Evolutionary conservation across 805 yeast species (phyloP).

Genomic region (Hanseniaspora mollemarum): DNA sequence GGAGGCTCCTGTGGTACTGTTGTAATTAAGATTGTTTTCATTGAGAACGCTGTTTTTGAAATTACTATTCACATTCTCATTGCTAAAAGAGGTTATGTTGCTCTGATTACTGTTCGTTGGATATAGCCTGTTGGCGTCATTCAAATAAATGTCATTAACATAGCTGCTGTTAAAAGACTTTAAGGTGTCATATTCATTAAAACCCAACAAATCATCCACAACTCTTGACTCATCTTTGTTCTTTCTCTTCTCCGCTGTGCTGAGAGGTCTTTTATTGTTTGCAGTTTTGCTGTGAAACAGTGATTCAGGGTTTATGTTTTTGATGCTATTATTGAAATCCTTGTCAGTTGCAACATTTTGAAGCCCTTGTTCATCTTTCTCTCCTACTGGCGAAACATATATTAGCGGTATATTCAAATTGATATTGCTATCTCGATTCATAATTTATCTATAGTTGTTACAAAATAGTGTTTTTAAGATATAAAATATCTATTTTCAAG

Average conservation of each 20-base stretch:
- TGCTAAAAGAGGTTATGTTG: background rate
- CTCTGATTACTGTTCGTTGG: background rate
- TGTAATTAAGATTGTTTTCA: background rate
- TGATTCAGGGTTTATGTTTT: background rate
- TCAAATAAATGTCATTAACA: background rate
- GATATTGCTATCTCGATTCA: background rate
- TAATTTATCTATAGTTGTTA: background rate
- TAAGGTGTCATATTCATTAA: background rate
- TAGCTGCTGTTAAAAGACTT: background rate
- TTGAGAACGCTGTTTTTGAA: background rate
- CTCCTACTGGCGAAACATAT: constrained; percentile 8
- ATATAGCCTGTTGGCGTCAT: background rate
- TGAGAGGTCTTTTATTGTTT: background rate
- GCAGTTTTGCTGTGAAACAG: background rate
- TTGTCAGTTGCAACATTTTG: background rate
- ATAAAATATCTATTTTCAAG: too few species aligned
- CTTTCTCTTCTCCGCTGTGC: background rate
- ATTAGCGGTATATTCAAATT: constrained; percentile 6
- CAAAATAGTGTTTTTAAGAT: too few species aligned
- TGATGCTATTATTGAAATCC: background rate
- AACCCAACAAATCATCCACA: background rate
- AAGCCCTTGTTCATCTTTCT: background rate
- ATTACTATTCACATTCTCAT: background rate
- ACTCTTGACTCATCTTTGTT: background rate
- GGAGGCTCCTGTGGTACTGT: background rate